These are phyloP conservation scores for Arabidopsis arenosa DNA, from an alignment of 345 rosid species.

Conservation along the genomic window DNA sequence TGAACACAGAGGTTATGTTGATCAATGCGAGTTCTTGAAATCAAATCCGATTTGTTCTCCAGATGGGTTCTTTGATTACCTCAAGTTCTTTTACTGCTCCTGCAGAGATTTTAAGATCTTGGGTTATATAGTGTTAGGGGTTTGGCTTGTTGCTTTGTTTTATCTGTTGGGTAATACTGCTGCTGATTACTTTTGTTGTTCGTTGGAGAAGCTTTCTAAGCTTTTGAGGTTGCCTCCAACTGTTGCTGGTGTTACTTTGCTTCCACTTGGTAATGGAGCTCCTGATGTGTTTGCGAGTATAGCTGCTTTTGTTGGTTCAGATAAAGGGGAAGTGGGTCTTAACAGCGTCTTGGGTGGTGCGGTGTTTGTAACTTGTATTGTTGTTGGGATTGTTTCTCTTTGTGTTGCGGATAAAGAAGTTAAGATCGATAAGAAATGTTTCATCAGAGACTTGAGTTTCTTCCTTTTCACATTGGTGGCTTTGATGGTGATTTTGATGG, in stretches of 20 bases:
- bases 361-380: slow-evolving; percentile 73
- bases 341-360: slow-evolving; percentile 89
- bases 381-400: slow-evolving; percentile 74
- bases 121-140: slow-evolving; percentile 54
- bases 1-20: slow-evolving; percentile 54
- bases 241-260: slow-evolving; percentile 82
- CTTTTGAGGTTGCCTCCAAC: slow-evolving; percentile 77
- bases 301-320: slow-evolving; percentile 69
- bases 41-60: slow-evolving; percentile 60
- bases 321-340: slow-evolving; percentile 72
- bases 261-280: slow-evolving; percentile 88
- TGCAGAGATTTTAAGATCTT: slow-evolving; percentile 53
- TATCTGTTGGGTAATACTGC: slow-evolving; percentile 85
- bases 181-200: slow-evolving; percentile 80
- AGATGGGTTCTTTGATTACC: slow-evolving; percentile 85
- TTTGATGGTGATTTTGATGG: slow-evolving; percentile 60
- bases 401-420: slow-evolving; percentile 50
- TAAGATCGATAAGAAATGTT: slow-evolving; percentile 68
- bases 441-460: slow-evolving; percentile 78
- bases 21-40: slow-evolving; percentile 66
- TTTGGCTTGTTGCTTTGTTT: slow-evolving; percentile 82
- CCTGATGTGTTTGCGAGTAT: slow-evolving; percentile 92
- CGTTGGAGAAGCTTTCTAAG: slow-evolving; percentile 74
- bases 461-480: slow-evolving; percentile 60
- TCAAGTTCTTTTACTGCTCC: slow-evolving; percentile 72